phyloP scores from a whole-genome alignment of 1,284 basidiomycete genomes.

The Naganishia cerealis region DNA sequence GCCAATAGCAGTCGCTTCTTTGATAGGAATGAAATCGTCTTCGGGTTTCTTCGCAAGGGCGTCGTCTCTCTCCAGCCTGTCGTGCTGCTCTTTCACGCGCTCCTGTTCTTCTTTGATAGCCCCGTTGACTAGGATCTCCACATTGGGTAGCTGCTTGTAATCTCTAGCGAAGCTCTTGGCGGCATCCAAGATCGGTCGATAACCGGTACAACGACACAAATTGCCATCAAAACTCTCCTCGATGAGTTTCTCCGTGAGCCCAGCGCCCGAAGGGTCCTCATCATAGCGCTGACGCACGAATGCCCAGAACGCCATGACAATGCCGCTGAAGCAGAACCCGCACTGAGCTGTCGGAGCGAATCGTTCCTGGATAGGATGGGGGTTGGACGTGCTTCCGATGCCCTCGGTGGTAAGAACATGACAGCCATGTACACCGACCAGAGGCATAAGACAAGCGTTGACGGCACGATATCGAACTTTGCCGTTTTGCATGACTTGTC shows the following conservation, averaged over 20 bases:
- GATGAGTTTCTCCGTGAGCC: slow-evolving; percentile 44
- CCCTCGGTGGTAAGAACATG: slow-evolving; percentile 52
- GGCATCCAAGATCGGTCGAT: slow-evolving; percentile 40
- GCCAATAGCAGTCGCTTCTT: slow-evolving; percentile 34
- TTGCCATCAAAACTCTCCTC: slow-evolving; percentile 52
- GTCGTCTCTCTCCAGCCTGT: slow-evolving; percentile 21
- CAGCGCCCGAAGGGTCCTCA: slow-evolving; percentile 20
- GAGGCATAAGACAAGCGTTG: slow-evolving; percentile 52
- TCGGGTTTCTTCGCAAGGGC: slow-evolving; percentile 27
- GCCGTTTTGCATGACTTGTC: slow-evolving; percentile 19
- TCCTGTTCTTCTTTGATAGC: not conserved
- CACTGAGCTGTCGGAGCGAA: slow-evolving; percentile 51
- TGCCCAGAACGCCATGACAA: slow-evolving; percentile 52
- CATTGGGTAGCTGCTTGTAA: slow-evolving; percentile 19
- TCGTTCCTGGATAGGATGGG: slow-evolving; percentile 52
- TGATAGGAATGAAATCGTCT: slow-evolving; percentile 38
- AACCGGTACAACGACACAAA: slow-evolving; percentile 48
- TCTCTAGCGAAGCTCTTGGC: slow-evolving; percentile 42
- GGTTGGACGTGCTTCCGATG: slow-evolving; percentile 46
- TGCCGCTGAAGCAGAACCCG: slow-evolving; percentile 46
- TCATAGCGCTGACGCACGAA: slow-evolving; percentile 46
- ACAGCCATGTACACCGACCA: slow-evolving; percentile 48
- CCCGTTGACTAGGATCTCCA: slow-evolving; percentile 13
- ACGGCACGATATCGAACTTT: slow-evolving; percentile 44
- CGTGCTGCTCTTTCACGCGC: slow-evolving; percentile 2